Conservation (phyloP, 306 rosid species). For the Trifolium pratense region DNA sequence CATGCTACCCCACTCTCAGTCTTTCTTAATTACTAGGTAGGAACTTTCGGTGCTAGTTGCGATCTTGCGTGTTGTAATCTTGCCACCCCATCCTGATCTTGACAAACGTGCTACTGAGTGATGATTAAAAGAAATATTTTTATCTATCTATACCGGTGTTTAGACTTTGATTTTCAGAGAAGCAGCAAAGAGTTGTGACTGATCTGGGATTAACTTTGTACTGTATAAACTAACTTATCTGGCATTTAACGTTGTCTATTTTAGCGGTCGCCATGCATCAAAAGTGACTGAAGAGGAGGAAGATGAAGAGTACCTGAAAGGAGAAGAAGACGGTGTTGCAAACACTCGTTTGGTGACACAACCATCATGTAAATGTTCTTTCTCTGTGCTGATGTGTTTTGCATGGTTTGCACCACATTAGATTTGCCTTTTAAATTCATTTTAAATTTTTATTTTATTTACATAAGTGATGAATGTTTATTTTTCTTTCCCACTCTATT, state of each 20-base stretch:
- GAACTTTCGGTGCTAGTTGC: no score
- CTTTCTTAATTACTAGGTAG: no score
- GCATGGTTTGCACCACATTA: neutral
- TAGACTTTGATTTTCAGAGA: neutral
- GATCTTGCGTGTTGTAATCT: no score
- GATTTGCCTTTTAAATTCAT: neutral
- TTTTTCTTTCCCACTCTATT: neutral
- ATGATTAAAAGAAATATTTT: neutral
- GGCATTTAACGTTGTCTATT: conserved; percentile 37
- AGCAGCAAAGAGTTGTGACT: conserved; percentile 20
- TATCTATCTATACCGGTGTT: neutral
- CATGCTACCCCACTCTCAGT: no score
- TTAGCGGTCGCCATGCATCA: conserved; percentile 98
- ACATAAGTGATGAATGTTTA: neutral
- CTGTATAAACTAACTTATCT: conserved; percentile 22
- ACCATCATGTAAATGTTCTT: conserved; percentile 76
- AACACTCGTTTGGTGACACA: conserved; percentile 83
- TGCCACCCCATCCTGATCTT: neutral
- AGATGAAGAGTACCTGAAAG: conserved; percentile 93
- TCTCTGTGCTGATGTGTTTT: conserved; percentile 5
- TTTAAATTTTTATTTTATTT: neutral
- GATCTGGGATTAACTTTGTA: conserved; percentile 18
- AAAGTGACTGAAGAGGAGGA: conserved; percentile 97
- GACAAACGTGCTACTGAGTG: neutral
- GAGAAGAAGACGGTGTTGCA: conserved; percentile 87